Evolutionary conservation across 2,329 filamentous ascomycete species (phyloP).

Genomic region (Rutstroemia sp.): DNA sequence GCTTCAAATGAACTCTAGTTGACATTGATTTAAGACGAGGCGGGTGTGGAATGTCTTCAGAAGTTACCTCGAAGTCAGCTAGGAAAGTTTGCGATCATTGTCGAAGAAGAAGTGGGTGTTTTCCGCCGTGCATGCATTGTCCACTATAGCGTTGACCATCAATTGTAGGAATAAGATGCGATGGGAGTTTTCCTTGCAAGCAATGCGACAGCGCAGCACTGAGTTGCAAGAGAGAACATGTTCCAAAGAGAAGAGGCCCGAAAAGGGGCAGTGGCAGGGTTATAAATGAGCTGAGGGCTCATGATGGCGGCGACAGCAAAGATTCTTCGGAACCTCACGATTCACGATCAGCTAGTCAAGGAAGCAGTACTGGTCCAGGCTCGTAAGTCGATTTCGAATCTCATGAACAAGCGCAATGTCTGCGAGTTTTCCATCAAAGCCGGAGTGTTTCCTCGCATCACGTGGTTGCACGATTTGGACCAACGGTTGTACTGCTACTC

Average conservation of each 20-base stretch:
- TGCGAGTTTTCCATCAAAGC: too few species aligned
- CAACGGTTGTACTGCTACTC: background rate
- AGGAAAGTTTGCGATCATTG: constrained; percentile 41
- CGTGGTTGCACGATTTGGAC: background rate
- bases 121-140: background rate
- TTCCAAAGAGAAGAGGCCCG: constrained; percentile 57
- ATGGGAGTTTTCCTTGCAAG: constrained; percentile 46
- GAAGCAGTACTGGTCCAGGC: constrained; percentile 17
- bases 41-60: constrained; percentile 24
- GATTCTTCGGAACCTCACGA: constrained; percentile 29
- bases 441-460: too few species aligned
- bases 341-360: constrained; percentile 10
- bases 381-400: constrained; percentile 12
- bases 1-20: constrained; percentile 7
- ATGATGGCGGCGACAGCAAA: constrained; percentile 34
- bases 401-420: too few species aligned
- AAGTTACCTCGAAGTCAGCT: constrained; percentile 14
- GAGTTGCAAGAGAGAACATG: constrained; percentile 56
- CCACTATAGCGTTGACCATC: background rate
- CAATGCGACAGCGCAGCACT: constrained; percentile 52
- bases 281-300: constrained; percentile 51
- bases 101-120: constrained; percentile 35
- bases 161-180: constrained; percentile 37
- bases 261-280: constrained; percentile 56
- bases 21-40: background rate